A percentile compares a stretch with the other conserved stretches of the same genome.
Evolutionary conservation across 352 stramenopile genomes (phyloP).

Genomic region (Achlya hypogyna): DNA sequence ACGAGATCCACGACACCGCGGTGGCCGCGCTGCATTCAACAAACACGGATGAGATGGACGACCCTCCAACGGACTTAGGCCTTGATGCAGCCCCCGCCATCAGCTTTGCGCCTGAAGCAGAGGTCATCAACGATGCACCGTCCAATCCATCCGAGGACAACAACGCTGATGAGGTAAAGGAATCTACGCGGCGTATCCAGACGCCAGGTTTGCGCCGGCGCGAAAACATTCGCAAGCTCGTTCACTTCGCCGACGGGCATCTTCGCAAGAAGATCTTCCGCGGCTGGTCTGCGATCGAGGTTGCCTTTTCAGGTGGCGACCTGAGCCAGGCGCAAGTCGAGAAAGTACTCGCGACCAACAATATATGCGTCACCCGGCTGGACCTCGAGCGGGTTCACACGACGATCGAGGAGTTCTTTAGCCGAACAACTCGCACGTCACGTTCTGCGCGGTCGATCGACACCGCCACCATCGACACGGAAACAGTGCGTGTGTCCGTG

Average conservation of each 20-base stretch:
- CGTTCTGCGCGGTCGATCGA: not conserved
- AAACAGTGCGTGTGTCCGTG: not conserved
- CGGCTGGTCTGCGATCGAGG: slow-evolving; percentile 13
- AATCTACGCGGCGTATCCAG: not conserved
- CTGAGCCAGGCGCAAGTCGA: slow-evolving; percentile 17
- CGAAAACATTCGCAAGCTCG: slow-evolving; percentile 7
- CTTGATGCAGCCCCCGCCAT: too few relatives aligned
- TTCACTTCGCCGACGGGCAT: slow-evolving; percentile 11
- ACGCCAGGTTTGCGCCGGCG: slow-evolving; percentile 4
- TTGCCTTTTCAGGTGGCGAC: slow-evolving; percentile 19
- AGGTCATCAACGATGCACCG: too few relatives aligned
- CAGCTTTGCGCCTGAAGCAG: too few relatives aligned
- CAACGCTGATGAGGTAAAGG: too few relatives aligned
- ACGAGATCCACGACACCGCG: not conserved
- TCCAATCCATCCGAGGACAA: too few relatives aligned
- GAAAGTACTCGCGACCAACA: slow-evolving; percentile 1
- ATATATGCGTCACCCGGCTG: not conserved
- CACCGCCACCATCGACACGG: not conserved
- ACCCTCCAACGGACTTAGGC: not conserved
- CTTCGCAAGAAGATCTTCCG: slow-evolving; percentile 14
- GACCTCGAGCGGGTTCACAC: slow-evolving; percentile 11
- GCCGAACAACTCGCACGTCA: not conserved
- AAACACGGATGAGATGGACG: not conserved
- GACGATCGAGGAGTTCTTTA: not conserved
- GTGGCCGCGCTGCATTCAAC: not conserved